These are phyloP conservation scores for Vitis hybrid DNA, from an alignment of 177 flowering plant genomes.

Conservation along the genomic window DNA sequence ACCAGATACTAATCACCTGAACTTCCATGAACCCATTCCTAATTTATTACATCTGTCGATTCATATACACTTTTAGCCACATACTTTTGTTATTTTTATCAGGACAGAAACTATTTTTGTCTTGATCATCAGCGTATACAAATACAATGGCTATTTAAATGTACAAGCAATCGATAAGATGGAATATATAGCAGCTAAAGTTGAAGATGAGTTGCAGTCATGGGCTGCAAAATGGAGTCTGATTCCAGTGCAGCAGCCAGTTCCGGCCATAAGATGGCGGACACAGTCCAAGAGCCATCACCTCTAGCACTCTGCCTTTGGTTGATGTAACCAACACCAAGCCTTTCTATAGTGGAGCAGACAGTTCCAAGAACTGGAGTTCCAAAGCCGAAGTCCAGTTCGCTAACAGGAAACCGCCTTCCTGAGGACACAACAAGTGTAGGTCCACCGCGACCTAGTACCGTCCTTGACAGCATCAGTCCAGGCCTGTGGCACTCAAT, in stretches of 20 bases:
- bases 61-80: too few species aligned
- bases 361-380: conserved; percentile 50
- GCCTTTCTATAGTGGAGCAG: conserved; percentile 34
- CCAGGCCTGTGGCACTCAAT: conserved; percentile 56
- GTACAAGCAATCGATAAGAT: background rate
- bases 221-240: conserved; percentile 50
- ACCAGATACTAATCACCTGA: too few species aligned
- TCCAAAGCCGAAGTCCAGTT: conserved; percentile 55
- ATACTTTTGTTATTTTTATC: too few species aligned
- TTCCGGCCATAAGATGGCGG: conserved; percentile 61
- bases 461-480: conserved; percentile 42
- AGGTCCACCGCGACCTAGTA: conserved; percentile 52
- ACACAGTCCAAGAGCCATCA: conserved; percentile 61
- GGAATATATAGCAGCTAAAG: conserved; percentile 2
- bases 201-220: conserved; percentile 36
- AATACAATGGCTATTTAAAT: background rate
- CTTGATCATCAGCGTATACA: too few species aligned
- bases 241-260: conserved; percentile 47
- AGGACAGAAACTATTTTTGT: too few species aligned
- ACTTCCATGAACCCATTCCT: too few species aligned
- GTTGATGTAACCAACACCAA: conserved; percentile 50
- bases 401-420: conserved; percentile 46
- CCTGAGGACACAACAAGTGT: conserved; percentile 52
- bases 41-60: too few species aligned
- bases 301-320: conserved; percentile 46